phyloP scores from a whole-genome alignment of 768 basidiomycete genomes.

The Calocera viscosa region DNA sequence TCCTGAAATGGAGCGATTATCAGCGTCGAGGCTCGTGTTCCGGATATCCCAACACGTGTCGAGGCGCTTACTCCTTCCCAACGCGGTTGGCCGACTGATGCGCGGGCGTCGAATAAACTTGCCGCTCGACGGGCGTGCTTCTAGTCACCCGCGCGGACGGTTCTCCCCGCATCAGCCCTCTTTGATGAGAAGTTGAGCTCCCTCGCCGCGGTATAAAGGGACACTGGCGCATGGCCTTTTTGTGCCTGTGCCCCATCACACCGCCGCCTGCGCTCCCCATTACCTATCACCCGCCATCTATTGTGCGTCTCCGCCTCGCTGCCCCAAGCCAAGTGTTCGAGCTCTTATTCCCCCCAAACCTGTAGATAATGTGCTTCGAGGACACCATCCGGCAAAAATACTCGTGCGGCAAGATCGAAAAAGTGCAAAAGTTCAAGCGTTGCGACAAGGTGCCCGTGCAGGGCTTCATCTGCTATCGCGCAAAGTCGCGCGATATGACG shows the following conservation, averaged over 20 bases:
- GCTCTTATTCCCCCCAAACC: neutral
- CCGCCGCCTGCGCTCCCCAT: neutral
- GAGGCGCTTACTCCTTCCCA: neutral
- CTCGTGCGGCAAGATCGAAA: neutral
- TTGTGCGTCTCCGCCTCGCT: neutral
- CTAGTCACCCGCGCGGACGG: too few species aligned
- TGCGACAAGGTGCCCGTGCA: conserved; percentile 1
- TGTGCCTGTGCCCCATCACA: too few species aligned
- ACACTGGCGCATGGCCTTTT: too few species aligned
- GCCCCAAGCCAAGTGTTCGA: neutral
- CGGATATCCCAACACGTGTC: too few species aligned
- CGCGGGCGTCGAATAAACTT: neutral
- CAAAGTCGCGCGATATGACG: neutral
- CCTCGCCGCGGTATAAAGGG: too few species aligned
- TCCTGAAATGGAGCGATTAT: neutral
- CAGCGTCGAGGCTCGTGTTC: too few species aligned
- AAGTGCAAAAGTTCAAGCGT: neutral
- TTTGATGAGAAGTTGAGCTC: too few species aligned
- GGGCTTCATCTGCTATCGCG: conserved; percentile 6
- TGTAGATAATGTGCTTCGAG: neutral
- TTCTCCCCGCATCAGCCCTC: too few species aligned
- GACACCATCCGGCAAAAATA: neutral
- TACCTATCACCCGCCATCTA: neutral
- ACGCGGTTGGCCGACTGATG: neutral
- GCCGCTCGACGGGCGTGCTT: neutral